A percentile compares a stretch with the other conserved stretches of the same genome.
Conservation (phyloP, 306 rosid genomes). For the Astragalus membranaceus region DNA sequence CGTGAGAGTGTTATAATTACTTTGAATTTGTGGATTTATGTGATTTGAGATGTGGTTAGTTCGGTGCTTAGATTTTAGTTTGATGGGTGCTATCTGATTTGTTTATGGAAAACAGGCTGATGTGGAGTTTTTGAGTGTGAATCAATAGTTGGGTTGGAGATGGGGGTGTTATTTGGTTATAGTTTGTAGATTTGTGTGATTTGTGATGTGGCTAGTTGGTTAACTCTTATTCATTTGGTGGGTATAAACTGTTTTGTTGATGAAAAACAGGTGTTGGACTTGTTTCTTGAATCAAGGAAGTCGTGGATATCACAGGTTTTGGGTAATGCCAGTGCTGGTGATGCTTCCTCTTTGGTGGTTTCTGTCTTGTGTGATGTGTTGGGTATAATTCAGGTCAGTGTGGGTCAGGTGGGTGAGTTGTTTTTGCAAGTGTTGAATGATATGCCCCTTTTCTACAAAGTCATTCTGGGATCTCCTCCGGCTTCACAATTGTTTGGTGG, state of each 20-base stretch:
- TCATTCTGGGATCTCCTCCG: conserved; percentile 71
- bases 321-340: conserved; percentile 43
- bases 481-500: conserved; percentile 90
- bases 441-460: conserved; percentile 86
- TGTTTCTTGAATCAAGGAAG: conserved; percentile 81
- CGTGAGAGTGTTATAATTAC: neutral
- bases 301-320: conserved; percentile 63
- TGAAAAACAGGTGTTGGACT: conserved; percentile 39
- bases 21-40: neutral
- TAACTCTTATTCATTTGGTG: neutral
- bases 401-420: conserved; percentile 93
- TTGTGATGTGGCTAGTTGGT: conserved; percentile 2
- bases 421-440: conserved; percentile 85
- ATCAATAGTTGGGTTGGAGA: conserved; percentile 10
- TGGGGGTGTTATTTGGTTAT: conserved; percentile 3
- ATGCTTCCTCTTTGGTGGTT: conserved; percentile 46
- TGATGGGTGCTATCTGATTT: conserved; percentile 5
- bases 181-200: conserved; percentile 6
- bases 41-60: neutral
- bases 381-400: conserved; percentile 80
- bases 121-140: neutral
- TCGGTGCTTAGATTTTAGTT: conserved; percentile 7
- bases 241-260: conserved; percentile 18
- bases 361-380: conserved; percentile 73
- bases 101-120: conserved; percentile 9